Conservation (phyloP, 257 asterid species). For the Petunia axillaris region DNA sequence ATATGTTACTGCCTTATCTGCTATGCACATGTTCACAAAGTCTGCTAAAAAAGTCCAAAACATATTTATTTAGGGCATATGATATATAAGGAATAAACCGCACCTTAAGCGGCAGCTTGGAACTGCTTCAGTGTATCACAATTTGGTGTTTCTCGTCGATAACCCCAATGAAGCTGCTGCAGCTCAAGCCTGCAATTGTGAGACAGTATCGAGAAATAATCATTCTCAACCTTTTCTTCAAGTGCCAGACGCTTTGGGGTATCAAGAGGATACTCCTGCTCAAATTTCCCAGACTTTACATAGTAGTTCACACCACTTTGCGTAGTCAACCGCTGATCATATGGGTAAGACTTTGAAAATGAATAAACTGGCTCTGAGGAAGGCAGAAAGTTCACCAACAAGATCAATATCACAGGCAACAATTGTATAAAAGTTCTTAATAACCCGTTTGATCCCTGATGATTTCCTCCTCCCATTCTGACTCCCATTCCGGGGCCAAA, state of each 20-base stretch:
- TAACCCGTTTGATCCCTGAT: constrained; percentile 58
- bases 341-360: constrained; percentile 54
- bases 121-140: constrained; percentile 85
- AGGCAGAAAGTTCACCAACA: constrained; percentile 83
- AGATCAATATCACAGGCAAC: constrained; percentile 70
- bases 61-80: neutral
- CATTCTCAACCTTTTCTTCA: constrained; percentile 70
- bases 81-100: neutral
- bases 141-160: constrained; percentile 68
- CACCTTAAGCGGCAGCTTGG: constrained; percentile 56
- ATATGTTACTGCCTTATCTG: neutral
- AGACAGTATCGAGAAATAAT: constrained; percentile 58
- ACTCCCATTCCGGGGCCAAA: constrained; percentile 86
- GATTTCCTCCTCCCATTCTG: constrained; percentile 56
- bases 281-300: constrained; percentile 73
- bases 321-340: constrained; percentile 57
- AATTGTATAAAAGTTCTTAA: constrained; percentile 63
- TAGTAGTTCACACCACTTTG: constrained; percentile 77
- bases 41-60: too few relatives aligned
- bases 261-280: constrained; percentile 66
- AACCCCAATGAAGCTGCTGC: constrained; percentile 88
- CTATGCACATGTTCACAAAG: too few relatives aligned
- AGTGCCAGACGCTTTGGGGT: constrained; percentile 59
- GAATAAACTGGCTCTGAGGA: constrained; percentile 82
- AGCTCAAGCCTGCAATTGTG: constrained; percentile 79